Base-by-base conservation (phyloP, 345 rosid genomes). In the Luvunga scandens region DNA sequence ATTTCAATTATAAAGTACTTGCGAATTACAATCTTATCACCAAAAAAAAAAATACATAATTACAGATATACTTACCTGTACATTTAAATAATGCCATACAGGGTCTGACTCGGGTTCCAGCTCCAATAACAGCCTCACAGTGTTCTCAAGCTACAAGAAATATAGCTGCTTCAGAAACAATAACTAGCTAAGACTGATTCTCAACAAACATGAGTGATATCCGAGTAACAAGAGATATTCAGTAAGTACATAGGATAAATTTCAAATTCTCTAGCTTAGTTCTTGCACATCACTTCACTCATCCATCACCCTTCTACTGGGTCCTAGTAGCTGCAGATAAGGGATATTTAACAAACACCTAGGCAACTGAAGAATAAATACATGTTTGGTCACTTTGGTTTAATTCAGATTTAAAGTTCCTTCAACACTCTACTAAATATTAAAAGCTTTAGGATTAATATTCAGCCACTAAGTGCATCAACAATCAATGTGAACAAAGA, bases 51-150 rank as follows among this genome's bases (percentile, higher is more conserved):
- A 16, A 6, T 7, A 22, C 16, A 4, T 21, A 33, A 66, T 21
- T 21, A 33, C 38, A 27, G 66, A 84, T 79, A 69, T 9, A 84
- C 92, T 71, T 63, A 94, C 99, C 99, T 94, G 98, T 67, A 94
- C 91, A 83, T 87, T 94, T 82, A 96, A 88, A 83, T 90, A 92
- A 85, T 96, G 97, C 99, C 99, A 92, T 69, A 91, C 97, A 42
- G 99, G 99, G 86, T 96, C 99, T 0, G 95, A 92, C 59, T 94
- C 99, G 27, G 99, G 98, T 69, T 94, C 99, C 84, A 96, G 89
- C 92, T 96, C 99, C 89, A 96, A 82, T 88, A 96, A 84, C 85
- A 92, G 89, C 86, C 99, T 88, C 84, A 92, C 97, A 6, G 97
- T 96, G 88, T 96, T 96, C 85, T 96, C 99, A 78, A 96, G 97